Evolutionary conservation across 1,284 basidiomycete species (phyloP), one percentile per base, ranked within the genome.

Genomic region (Pascua guehoae): DNA sequence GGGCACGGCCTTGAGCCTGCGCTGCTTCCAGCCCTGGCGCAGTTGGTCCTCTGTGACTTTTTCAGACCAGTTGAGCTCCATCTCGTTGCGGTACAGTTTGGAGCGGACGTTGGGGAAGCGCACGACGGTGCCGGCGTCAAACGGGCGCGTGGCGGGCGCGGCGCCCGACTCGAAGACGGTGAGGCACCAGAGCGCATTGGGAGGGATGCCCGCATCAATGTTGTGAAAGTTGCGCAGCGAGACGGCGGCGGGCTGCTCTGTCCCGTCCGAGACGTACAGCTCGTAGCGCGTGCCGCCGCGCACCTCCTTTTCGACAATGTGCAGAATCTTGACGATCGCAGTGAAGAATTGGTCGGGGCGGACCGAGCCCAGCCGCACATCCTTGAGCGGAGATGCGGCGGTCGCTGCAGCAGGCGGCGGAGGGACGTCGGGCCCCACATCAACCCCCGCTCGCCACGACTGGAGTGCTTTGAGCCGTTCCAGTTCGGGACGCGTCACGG

Each of bases 201-300:
- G 46, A 2, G 54, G 54, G 4, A 54, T 15, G 12, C 45, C 17
- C 15, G 41, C 45, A 1, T 42, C 17, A 15, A 69, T 42, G 15
- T 54, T 39, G 53, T 70, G 71, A 43, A 60, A 72, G 55, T 72
- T 71, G 39, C 64, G 60, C 12, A 58, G 56, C 7, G 41, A 17
- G 4, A 17, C 15, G 2, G 43, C n/a, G 24, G 24, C 7, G 24
- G 24, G 24, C 7, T 53, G 58, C 4, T 58, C 49, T 4, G 73
- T 72, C 11, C 73, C 73, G 52, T 75, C 73, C 1, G 69, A 51
- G 7, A 72, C 52, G 62, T 72, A 75, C 0, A 73, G 45, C 47
- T 75, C 72, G 36, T 56, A 41, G 12, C 64, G 61, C 12, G 17
- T 24, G 38, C 18, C 44, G 8, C 40, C 41, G 37, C 51, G 43